Evolutionary conservation across 1,284 basidiomycete genomes (phyloP).

Genomic region (Chondrostereum purpureum): DNA sequence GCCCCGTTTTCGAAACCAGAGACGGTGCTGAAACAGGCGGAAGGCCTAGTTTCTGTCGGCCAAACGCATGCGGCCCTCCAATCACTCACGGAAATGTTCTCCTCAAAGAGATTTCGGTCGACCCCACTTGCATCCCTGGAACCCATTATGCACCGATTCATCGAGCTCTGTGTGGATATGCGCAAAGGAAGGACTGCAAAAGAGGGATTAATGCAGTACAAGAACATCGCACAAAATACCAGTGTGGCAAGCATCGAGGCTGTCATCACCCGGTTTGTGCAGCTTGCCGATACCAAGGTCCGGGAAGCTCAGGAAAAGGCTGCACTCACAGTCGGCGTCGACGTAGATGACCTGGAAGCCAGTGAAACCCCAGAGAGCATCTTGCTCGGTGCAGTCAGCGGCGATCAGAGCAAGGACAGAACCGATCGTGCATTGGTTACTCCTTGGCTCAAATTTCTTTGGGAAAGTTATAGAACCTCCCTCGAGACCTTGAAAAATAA

Average conservation of each 20-base stretch:
- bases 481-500: slow-evolving; percentile 98
- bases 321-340: slow-evolving; percentile 62
- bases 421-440: slow-evolving; percentile 95
- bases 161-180: slow-evolving; percentile 95
- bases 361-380: slow-evolving; percentile 92
- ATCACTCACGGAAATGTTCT: slow-evolving; percentile 87
- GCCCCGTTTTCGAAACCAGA: slow-evolving; percentile 89
- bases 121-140: slow-evolving; percentile 88
- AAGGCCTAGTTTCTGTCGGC: slow-evolving; percentile 86
- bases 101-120: slow-evolving; percentile 89
- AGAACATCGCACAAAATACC: slow-evolving; percentile 93
- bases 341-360: slow-evolving; percentile 87
- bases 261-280: slow-evolving; percentile 88
- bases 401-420: slow-evolving; percentile 90
- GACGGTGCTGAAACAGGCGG: slow-evolving; percentile 87
- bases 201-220: slow-evolving; percentile 94
- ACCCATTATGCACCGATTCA: slow-evolving; percentile 90
- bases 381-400: slow-evolving; percentile 80
- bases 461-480: slow-evolving; percentile 97
- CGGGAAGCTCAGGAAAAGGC: slow-evolving; percentile 83
- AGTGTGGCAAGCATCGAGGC: slow-evolving; percentile 89
- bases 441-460: slow-evolving; percentile 96
- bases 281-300: slow-evolving; percentile 84
- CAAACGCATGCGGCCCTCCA: slow-evolving; percentile 86
- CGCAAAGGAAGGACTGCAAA: slow-evolving; percentile 92